Base-by-base conservation (phyloP, 225 moss, liverwort and hornwort genomes). In the Takakia lepidozioides region DNA sequence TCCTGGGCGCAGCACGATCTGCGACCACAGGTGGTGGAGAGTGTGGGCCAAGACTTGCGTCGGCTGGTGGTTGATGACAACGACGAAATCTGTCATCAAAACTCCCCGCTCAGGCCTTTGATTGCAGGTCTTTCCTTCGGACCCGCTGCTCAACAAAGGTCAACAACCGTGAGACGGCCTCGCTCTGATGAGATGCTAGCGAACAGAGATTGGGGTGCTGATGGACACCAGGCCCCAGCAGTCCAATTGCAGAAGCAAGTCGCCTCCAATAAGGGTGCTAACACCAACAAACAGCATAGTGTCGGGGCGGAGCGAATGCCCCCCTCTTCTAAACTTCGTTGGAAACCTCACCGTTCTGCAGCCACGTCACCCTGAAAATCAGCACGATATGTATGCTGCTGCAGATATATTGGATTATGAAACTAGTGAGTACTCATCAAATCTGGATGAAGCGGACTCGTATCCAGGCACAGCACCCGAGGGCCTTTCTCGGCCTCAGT, bases 371-470 rank as follows among this genome's bases (percentile, higher is more conserved):
- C 75, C 69, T 14, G 74, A 76, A 43, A 59, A 18, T 22, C 59
- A 67, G 43, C 58, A 57, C 40, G 85, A 87, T 34, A 61, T 76
- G 71, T 67, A 69, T 34, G 53, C 61, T 43, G 65, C 69, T 3
- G 22, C 54, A 5, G 76, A 67, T 25, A 51, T 70, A 20, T 49
- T 60, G 21, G 81, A 87, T 15, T 83, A 80, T 58, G 88, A 83
- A 38, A 62, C 66, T 8, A 88, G 68, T 43, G 83, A 85, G 47
- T 74, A 57, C 25, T 77, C 85, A 25, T 93, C 88, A 8, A 80
- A 82, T n/a, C 14, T 77, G 34, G 92, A 82, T 55, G 87, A 92
- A 10, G 76, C 57, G 47, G 85, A 85, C 39, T 20, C 49, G 48
- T 58, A 64, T 36, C 59, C 70, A 48, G 84, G 60, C 22, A 54